Evolutionary conservation across 495 filamentous ascomycete species (phyloP), one percentile per base, ranked within the genome.

Genomic region (Aspergillus haitiensis): DNA sequence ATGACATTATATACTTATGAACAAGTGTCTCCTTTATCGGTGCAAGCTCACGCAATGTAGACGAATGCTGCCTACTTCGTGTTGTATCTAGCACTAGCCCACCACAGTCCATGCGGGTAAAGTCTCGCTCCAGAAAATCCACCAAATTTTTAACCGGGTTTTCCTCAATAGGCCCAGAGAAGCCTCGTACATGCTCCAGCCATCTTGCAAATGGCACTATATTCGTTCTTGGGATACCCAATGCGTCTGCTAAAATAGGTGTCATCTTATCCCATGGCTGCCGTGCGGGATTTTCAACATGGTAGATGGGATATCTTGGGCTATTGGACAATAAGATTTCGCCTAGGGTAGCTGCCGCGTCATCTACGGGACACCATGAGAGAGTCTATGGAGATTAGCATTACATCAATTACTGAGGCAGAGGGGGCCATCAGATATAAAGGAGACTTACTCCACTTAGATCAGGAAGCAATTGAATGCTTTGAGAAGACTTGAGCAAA

Each of bases 401-500:
- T 2, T 16, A 27, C 1, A 49, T 27, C 3, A 27, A 1, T 27
- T 27, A 27, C 21, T 27, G 21, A 27, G 21, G 21, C 21, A 27
- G 21, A 27, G 21, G 21, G 21, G 21, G 1, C 21, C 1, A 1
- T 27, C 21, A 46, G 10, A 39, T 16, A n/a, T n/a, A 33, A 10
- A 35, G 7, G 31, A 40, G 32, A 50, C 55, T 18, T 16, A 64
- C 55, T 1, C 78, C 77, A 0, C 62, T 51, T 0, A 81, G 48
- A 36, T 72, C 65, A 0, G 82, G 82, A 0, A 80, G 56, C 0
- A 64, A 68, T 0, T 60, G 60, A 0, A 83, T 62, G 0, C 64
- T 73, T 60, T 81, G 73, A 0, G 76, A 69, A 0, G 75, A 79
- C 55, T 78, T 80, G 12, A 63, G 31, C 3, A 63, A 7, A 12